A percentile compares a stretch with the other conserved stretches of the same genome.
Evolutionary conservation across 2,329 filamentous ascomycete species (phyloP).

Genomic region (Myotisia sp.): DNA sequence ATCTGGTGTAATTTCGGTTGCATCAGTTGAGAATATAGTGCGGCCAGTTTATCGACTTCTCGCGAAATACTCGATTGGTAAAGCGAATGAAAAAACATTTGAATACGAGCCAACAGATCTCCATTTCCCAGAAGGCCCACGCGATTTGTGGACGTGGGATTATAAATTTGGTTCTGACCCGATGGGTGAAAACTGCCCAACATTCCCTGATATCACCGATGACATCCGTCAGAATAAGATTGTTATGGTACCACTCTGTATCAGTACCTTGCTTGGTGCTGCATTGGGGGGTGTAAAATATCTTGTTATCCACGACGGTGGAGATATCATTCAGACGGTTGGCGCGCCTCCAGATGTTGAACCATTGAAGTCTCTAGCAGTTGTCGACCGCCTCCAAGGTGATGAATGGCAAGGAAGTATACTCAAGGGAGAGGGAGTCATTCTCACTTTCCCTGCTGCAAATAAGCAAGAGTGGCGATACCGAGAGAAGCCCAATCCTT

Average conservation of each 20-base stretch:
- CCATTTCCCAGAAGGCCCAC: background rate
- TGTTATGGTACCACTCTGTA: slow-evolving; percentile 6
- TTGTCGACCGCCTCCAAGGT: slow-evolving; percentile 6
- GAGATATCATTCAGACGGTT: slow-evolving; percentile 4
- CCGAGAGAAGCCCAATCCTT: slow-evolving; percentile 1
- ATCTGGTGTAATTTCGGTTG: slow-evolving; percentile 4
- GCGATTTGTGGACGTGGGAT: slow-evolving; percentile 4
- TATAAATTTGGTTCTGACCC: slow-evolving; percentile 6
- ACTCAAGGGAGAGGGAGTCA: slow-evolving; percentile 1
- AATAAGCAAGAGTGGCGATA: background rate
- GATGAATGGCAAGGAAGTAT: slow-evolving; percentile 4
- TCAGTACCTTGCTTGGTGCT: slow-evolving; percentile 4
- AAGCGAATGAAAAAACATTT: slow-evolving; percentile 2
- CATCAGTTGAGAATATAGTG: slow-evolving; percentile 8
- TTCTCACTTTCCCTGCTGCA: slow-evolving; percentile 4
- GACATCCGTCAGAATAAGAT: slow-evolving; percentile 2
- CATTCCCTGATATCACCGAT: slow-evolving; percentile 2
- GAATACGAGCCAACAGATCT: slow-evolving; percentile 6
- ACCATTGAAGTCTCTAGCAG: slow-evolving; percentile 1
- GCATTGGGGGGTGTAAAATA: slow-evolving; percentile 4
- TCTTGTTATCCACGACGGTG: slow-evolving; percentile 7
- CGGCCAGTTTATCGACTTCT: slow-evolving; percentile 5
- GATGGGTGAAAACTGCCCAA: slow-evolving; percentile 4
- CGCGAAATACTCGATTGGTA: slow-evolving; percentile 3
- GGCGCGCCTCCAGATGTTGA: background rate